Evolutionary conservation across 306 rosid genomes (phyloP), one percentile per base, ranked within the genome.

Genomic region (Rosa multiflora): DNA sequence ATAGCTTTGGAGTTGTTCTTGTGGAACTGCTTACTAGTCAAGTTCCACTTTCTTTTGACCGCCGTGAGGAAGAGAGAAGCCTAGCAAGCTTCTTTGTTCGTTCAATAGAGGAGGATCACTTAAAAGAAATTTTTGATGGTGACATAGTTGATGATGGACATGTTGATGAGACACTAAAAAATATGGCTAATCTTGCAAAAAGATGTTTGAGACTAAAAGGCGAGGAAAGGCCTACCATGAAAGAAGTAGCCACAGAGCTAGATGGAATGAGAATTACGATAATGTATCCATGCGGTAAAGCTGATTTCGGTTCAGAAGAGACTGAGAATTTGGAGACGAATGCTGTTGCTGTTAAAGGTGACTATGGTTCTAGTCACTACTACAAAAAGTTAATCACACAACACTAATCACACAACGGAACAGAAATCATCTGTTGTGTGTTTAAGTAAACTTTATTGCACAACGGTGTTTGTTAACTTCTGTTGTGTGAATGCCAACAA

Each of bases 1-100:
- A 81, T 13, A 76, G 84, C 56, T 81, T 76, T 26, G 84, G 84
- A 18, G 81, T 81, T 29, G 84, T 81, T 7, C 42, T 77, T 3
- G 85, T 62, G 11, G 82, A 82, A 59, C 82, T 82, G 5, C 32
- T 82, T 15, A 82, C 85, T 0, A 76, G 85, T 12, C 53, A 72
- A 53, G 49, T 20, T n/a, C 71, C 81, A 6, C 3, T 72, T 5
- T 49, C 61, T 2, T 55, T 55, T 17, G 62, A 55, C 4, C 62
- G 62, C 62, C 0, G 10, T 55, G 62, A 55, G 26, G 40, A 52
- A 18, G 35, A 42, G 5, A 49, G 63, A 47, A 20, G 13, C 58
- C 11, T 70, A 26, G 53, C 56, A 6, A 51, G 26, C 17, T 35
- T 62, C 13, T 40, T 81, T 39, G 52, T 81, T 29, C 12, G 21